Percentiles rank a stretch among this genome's conserved stretches.
phyloP scores from a whole-genome alignment of 345 rosid genomes.

The Psidium guajava region DNA sequence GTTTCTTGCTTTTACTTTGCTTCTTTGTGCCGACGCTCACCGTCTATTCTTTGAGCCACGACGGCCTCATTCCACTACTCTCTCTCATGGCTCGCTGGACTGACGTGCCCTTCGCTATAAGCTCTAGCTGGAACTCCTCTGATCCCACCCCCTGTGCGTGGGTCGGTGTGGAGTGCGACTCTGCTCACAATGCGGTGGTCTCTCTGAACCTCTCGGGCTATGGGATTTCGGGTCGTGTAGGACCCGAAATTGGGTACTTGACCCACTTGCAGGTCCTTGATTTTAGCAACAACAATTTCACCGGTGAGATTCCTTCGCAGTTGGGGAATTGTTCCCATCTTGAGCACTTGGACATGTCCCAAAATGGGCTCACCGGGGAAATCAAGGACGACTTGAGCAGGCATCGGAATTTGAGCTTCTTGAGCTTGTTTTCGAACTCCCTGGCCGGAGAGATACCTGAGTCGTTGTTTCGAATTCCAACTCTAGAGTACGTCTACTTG shows the following conservation, averaged over 20 bases:
- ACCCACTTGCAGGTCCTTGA: constrained; percentile 28
- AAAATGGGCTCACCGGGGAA: constrained; percentile 39
- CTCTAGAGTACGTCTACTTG: constrained; percentile 23
- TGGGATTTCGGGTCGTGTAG: constrained; percentile 45
- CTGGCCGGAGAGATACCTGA: constrained; percentile 49
- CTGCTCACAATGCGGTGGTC: constrained; percentile 9
- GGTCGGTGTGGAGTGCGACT: constrained; percentile 48
- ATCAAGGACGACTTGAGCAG: constrained; percentile 28
- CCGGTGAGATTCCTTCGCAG: constrained; percentile 32
- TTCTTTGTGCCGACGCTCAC: background rate
- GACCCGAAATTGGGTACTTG: constrained; percentile 41
- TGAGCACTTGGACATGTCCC: constrained; percentile 38
- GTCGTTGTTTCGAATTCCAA: constrained; percentile 32
- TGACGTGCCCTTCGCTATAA: constrained; percentile 24
- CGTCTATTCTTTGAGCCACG: constrained; percentile 26
- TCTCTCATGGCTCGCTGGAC: constrained; percentile 39
- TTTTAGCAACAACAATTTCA: constrained; percentile 39
- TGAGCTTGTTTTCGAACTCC: constrained; percentile 34
- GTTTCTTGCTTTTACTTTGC: constrained; percentile 4
- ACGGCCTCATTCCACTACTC: constrained; percentile 33
- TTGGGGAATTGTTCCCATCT: constrained; percentile 50
- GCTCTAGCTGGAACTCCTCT: constrained; percentile 47
- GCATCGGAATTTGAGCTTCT: constrained; percentile 16
- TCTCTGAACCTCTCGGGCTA: constrained; percentile 33
- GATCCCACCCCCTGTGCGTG: constrained; percentile 47